Conservation (phyloP, 2,329 filamentous ascomycete species). For the Knufia fluminis region DNA sequence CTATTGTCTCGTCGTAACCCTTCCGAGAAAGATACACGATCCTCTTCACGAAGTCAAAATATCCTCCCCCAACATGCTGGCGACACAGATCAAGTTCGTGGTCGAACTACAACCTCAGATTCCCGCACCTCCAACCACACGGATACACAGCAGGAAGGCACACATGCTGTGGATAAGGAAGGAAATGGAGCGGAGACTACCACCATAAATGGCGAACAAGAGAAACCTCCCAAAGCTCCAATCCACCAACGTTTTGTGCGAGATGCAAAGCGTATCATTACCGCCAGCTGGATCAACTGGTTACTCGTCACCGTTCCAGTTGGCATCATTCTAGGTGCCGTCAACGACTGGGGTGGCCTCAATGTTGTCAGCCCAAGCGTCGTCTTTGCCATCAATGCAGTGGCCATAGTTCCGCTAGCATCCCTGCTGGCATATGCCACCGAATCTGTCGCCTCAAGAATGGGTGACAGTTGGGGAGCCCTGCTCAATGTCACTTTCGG, state of each 20-base stretch:
- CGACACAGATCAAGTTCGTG: constrained; percentile 13
- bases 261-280: constrained; percentile 50
- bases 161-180: constrained; percentile 38
- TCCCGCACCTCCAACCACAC: constrained; percentile 7
- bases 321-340: constrained; percentile 32
- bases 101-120: constrained; percentile 9
- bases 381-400: constrained; percentile 64
- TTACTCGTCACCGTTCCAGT: constrained; percentile 34
- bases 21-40: constrained; percentile 13
- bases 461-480: constrained; percentile 65
- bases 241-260: constrained; percentile 44
- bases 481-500: constrained; percentile 70
- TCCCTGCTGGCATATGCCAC: constrained; percentile 64
- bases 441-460: constrained; percentile 61
- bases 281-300: constrained; percentile 45
- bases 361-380: constrained; percentile 44
- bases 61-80: constrained; percentile 23
- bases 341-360: constrained; percentile 22
- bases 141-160: constrained; percentile 24
- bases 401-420: constrained; percentile 67
- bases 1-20: constrained; percentile 13
- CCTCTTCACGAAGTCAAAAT: constrained; percentile 18
- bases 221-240: constrained; percentile 29
- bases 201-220: constrained; percentile 35
- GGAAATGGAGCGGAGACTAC: constrained; percentile 43